A percentile compares a stretch with the other conserved stretches of the same genome.
Conservation (phyloP, 805 yeast genomes). For the Candida peoriensis region DNA sequence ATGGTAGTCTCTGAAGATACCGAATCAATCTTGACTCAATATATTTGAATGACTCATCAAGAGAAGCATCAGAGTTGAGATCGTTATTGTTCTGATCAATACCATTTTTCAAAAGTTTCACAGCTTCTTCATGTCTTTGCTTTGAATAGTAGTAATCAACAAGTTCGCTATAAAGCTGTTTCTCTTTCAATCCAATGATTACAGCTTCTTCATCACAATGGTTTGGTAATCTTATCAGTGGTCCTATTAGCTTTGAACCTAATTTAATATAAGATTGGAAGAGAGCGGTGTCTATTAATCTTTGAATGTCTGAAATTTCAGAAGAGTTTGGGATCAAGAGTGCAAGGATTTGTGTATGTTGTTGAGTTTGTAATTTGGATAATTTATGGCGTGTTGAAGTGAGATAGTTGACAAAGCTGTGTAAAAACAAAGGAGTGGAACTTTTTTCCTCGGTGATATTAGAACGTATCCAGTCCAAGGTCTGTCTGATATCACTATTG, state of each 20-base stretch:
- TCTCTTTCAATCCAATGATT: slow-evolving; percentile 41
- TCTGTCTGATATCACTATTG: too few species aligned
- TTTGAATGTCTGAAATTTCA: too few species aligned
- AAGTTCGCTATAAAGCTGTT: slow-evolving; percentile 56
- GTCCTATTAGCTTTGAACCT: slow-evolving; percentile 71
- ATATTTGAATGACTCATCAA: too few species aligned
- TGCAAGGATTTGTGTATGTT: too few species aligned
- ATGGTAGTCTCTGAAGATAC: slow-evolving; percentile 53
- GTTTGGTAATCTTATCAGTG: slow-evolving; percentile 73
- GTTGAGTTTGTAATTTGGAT: too few species aligned
- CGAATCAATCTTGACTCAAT: slow-evolving; percentile 33
- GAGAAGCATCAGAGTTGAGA: too few species aligned
- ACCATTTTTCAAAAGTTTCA: slow-evolving; percentile 47
- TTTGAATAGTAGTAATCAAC: slow-evolving; percentile 74
- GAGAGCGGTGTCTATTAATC: slow-evolving; percentile 67
- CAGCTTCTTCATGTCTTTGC: slow-evolving; percentile 57
- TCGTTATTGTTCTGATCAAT: slow-evolving; percentile 9
- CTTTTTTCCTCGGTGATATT: too few species aligned
- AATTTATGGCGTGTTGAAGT: too few species aligned
- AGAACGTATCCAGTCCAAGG: too few species aligned
- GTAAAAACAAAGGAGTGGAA: too few species aligned
- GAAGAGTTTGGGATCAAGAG: too few species aligned
- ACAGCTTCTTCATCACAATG: slow-evolving; percentile 66
- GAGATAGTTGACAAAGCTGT: too few species aligned
- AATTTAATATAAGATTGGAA: slow-evolving; percentile 69